These are phyloP conservation scores for Polytrichum formosum DNA, from an alignment of 225 moss, liverwort and hornwort species.

Conservation along the genomic window DNA sequence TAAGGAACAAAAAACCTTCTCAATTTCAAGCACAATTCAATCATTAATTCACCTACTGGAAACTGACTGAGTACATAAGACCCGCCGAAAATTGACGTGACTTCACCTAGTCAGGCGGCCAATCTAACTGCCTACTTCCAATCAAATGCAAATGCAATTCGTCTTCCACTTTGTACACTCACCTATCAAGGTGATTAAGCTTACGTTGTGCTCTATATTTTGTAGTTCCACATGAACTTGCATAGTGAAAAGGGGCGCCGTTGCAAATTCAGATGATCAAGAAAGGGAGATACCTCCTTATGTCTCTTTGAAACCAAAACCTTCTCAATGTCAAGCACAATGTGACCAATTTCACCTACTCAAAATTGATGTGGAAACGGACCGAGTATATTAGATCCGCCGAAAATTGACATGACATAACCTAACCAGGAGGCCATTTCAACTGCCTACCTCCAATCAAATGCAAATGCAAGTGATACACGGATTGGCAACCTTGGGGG, in stretches of 20 bases:
- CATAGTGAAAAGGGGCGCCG: too few species aligned
- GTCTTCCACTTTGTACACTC: too few species aligned
- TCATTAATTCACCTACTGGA: background rate
- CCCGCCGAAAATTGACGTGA: background rate
- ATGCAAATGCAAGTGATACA: constrained; percentile 89
- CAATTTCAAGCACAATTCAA: too few species aligned
- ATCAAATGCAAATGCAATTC: constrained; percentile 64
- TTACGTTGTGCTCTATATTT: too few species aligned
- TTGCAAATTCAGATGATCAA: too few species aligned
- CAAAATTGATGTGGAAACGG: background rate
- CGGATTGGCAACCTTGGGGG: constrained; percentile 70
- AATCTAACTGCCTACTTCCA: constrained; percentile 72
- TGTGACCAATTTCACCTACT: background rate
- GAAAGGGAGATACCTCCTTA: too few species aligned
- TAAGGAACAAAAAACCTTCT: too few species aligned
- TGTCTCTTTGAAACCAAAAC: too few species aligned
- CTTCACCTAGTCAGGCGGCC: constrained; percentile 66
- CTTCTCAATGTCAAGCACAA: too few species aligned
- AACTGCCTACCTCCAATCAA: constrained; percentile 75
- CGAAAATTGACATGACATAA: background rate
- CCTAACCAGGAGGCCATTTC: constrained; percentile 81
- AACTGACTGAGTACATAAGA: background rate
- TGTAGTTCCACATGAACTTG: too few species aligned
- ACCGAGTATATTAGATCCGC: background rate
- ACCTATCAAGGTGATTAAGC: too few species aligned